These are phyloP conservation scores for Hortiboletus campestris DNA, from an alignment of 768 basidiomycete genomes.

Conservation along the genomic window DNA sequence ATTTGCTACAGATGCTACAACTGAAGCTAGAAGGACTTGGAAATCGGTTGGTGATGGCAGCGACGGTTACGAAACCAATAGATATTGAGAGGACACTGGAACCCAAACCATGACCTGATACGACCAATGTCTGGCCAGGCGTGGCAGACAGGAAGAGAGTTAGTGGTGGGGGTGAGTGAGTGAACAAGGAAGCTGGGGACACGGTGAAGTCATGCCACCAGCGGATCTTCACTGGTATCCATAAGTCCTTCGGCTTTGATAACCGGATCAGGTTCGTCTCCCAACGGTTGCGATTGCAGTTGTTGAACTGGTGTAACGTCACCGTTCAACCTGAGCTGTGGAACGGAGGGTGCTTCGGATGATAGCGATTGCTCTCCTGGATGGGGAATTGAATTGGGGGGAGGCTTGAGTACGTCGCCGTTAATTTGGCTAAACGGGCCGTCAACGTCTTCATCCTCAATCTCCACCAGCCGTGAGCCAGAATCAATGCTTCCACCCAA, in stretches of 20 bases:
- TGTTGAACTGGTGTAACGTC: constrained; percentile 47
- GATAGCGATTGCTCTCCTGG: constrained; percentile 21
- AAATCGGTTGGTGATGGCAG: constrained; percentile 30
- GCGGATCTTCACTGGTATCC: constrained; percentile 62
- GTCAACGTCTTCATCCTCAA: constrained; percentile 33
- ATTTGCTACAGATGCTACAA: constrained; percentile 33
- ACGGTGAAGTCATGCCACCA: constrained; percentile 33
- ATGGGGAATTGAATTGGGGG: constrained; percentile 24
- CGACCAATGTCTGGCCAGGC: constrained; percentile 8
- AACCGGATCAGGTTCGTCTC: constrained; percentile 53
- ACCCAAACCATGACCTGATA: constrained; percentile 19
- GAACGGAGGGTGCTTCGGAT: constrained; percentile 48
- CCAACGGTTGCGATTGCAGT: constrained; percentile 47
- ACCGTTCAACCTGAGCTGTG: constrained; percentile 47
- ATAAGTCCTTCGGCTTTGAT: constrained; percentile 63
- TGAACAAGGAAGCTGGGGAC: neutral
- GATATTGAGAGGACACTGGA: constrained; percentile 28
- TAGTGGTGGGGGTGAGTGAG: neutral
- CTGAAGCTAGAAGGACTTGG: constrained; percentile 19
- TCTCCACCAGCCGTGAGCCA: constrained; percentile 29
- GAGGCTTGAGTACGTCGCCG: constrained; percentile 34
- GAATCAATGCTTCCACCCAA: constrained; percentile 16
- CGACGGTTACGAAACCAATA: constrained; percentile 32
- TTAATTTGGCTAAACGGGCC: constrained; percentile 31
- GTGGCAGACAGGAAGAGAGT: constrained; percentile 6